Base-by-base conservation (phyloP, 164 flowering plant species). In the grape (Vitis vinifera) region DNA sequence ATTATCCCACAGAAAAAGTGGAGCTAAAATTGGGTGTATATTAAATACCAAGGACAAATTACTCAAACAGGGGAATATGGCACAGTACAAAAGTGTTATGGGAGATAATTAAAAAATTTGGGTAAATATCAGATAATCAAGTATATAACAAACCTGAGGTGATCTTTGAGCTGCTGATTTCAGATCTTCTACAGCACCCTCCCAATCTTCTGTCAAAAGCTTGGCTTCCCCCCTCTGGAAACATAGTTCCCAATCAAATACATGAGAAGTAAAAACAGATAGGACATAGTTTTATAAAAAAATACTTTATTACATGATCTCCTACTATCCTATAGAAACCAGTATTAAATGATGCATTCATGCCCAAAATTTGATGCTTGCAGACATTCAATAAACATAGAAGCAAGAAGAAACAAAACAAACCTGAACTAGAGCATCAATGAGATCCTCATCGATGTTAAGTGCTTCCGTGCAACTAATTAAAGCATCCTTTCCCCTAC, bases 201-300 rank as follows among this genome's bases (percentile, higher is more conserved):
- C 97, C 97, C 97, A 96, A 68, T 96, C 99, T 80, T 96, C 98
- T 12, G 72, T 73, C 68, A 96, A 72, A 73, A 90, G 91, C 78
- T 96, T 96, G 68, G 99, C 99, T 84, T 96, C 99, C 69, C 97
- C 99, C 75, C 99, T 91, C 99, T 96, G 87, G 29, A 71, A 71
- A 67, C 44, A 56, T 57, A 29, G 59, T 4, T n/a, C 14, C 19
- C 5, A 27, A 57, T 47, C 52, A 52, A 56, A 56, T 31, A 5
- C 19, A 44, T 14, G 17, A 37, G n/a, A 27, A 4, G 15, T 51
- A 27, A 15, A 52, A 65, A 0, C 15, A 27, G 13, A 5, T 59
- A 49, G 8, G 12, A 30, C 0, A 8, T 7, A 31, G 31, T 59
- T 23, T 44, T 14, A 49, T 51, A 30, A 30, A 56, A 56, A 14